Percentiles rank a stretch among this genome's conserved stretches.
These are phyloP conservation scores for Polymyxa betae DNA, from an alignment of 208 protist species.

Conservation along the genomic window DNA sequence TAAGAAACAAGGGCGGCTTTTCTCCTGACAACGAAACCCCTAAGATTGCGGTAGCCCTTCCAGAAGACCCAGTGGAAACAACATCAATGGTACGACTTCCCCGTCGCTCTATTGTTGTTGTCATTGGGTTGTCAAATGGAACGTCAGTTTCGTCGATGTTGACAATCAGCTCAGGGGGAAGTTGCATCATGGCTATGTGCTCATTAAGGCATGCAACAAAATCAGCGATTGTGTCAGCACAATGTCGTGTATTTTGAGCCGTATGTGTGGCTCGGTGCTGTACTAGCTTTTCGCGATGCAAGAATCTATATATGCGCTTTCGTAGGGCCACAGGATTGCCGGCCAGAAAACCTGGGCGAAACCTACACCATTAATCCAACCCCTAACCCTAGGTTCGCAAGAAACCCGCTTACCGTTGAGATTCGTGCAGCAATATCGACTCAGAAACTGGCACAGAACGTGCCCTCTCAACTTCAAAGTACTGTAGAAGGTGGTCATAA, in stretches of 20 bases:
- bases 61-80: background rate
- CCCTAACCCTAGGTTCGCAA: background rate
- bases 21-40: background rate
- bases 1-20: background rate
- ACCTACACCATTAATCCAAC: background rate
- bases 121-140: background rate
- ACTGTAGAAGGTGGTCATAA: background rate
- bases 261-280: background rate
- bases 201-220: no score
- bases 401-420: no score
- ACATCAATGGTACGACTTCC: background rate
- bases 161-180: background rate
- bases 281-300: background rate
- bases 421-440: background rate
- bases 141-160: slow-evolving; percentile 1
- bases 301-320: background rate
- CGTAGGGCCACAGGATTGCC: background rate
- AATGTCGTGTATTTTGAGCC: background rate
- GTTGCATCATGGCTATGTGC: background rate
- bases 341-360: background rate
- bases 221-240: no score
- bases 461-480: background rate
- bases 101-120: background rate
- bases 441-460: background rate
- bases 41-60: background rate